These are phyloP conservation scores for Musa beccarii DNA, from an alignment of 176 grass and related monocot genomes.

Conservation along the genomic window DNA sequence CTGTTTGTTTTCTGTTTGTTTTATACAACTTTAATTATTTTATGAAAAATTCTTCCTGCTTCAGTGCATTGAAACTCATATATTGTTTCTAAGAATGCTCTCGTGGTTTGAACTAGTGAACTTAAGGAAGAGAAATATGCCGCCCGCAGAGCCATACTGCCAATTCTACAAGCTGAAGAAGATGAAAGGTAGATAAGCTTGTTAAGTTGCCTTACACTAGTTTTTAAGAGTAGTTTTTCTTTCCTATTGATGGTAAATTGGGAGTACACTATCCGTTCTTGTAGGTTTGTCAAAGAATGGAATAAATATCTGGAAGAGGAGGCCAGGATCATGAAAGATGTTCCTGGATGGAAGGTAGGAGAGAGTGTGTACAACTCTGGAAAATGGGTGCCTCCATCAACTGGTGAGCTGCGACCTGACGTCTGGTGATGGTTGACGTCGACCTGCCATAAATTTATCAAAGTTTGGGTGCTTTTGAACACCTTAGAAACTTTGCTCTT, in stretches of 20 bases:
- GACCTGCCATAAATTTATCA: too few species aligned
- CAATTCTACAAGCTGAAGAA: slow-evolving; percentile 97
- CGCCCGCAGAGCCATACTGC: slow-evolving; percentile 77
- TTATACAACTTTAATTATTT: not conserved
- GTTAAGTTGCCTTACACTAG: not conserved
- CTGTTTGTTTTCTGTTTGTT: not conserved
- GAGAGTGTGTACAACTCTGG: slow-evolving; percentile 82
- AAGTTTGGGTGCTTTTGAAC: too few species aligned
- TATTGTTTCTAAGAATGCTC: slow-evolving; percentile 9
- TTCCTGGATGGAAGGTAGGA: slow-evolving; percentile 97
- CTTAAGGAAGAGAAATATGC: slow-evolving; percentile 98
- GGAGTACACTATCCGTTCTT: not conserved
- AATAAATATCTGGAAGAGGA: slow-evolving; percentile 88
- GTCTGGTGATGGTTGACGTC: slow-evolving; percentile 44
- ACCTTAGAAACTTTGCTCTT: too few species aligned
- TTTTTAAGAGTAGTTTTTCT: not conserved
- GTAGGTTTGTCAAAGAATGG: slow-evolving; percentile 95
- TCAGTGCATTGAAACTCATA: not conserved
- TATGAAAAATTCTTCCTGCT: not conserved
- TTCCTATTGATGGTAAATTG: not conserved
- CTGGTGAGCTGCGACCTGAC: slow-evolving; percentile 80
- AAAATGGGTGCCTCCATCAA: slow-evolving; percentile 88
- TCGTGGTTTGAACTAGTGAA: slow-evolving; percentile 28
- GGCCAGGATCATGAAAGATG: slow-evolving; percentile 82
- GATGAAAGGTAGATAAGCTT: slow-evolving; percentile 60